Evolutionary conservation across 139 green algal genomes (phyloP).

Genomic region (Chlamydomonas sp.): DNA sequence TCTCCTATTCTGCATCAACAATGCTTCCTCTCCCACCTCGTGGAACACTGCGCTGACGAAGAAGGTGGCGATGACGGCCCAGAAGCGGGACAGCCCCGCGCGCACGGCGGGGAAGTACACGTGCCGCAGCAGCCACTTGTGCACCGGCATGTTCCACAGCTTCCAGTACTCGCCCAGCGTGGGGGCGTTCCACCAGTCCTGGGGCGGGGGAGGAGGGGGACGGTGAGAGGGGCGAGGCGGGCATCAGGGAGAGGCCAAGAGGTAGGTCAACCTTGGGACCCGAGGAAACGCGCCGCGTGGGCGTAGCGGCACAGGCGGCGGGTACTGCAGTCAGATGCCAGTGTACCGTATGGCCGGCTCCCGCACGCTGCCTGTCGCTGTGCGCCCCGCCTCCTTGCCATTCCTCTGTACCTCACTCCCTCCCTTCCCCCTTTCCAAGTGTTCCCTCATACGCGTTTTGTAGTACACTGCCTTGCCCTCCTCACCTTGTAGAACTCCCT

Average conservation of each 20-base stretch:
- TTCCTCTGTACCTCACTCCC: too few relatives aligned
- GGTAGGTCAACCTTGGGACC: too few relatives aligned
- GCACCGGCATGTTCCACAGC: conserved; percentile 95
- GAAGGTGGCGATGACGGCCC: conserved; percentile 75
- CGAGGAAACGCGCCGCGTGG: too few relatives aligned
- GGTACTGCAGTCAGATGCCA: too few relatives aligned
- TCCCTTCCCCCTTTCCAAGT: background rate
- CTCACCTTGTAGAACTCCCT: conserved; percentile 93
- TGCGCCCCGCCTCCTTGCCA: too few relatives aligned
- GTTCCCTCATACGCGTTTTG: background rate
- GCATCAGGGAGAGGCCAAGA: too few relatives aligned
- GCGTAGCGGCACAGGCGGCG: too few relatives aligned
- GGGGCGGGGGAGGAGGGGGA: background rate
- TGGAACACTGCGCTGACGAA: conserved; percentile 85
- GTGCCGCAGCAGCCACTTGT: conserved; percentile 94
- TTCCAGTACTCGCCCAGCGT: conserved; percentile 93
- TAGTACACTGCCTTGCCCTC: background rate
- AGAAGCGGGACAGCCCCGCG: conserved; percentile 40
- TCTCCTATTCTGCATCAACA: too few relatives aligned
- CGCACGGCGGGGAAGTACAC: conserved; percentile 87
- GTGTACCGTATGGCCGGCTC: too few relatives aligned
- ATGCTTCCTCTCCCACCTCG: conserved; percentile 15
- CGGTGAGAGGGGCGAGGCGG: background rate
- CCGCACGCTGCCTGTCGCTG: too few relatives aligned
- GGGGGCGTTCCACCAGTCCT: conserved; percentile 95